A percentile compares a stretch with the other conserved stretches of the same genome.
phyloP scores from a whole-genome alignment of 176 grass and related monocot species.

The Oryza glaberrima region DNA sequence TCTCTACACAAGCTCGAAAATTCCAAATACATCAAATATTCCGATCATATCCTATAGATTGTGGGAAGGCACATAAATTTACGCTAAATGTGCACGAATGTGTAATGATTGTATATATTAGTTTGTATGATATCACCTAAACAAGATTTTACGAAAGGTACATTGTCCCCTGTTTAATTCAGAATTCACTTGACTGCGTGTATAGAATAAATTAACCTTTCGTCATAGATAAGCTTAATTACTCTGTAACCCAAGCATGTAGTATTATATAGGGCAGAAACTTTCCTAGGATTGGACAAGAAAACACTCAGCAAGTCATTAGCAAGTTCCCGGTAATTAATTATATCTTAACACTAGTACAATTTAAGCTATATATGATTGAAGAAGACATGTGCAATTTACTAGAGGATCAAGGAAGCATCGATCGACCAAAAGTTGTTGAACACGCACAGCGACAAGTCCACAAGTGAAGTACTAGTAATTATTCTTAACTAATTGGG shows the following conservation, averaged over 20 bases:
- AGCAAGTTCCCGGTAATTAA: slow-evolving; percentile 24
- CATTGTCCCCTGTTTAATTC: background rate
- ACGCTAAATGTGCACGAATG: background rate
- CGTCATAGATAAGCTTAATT: background rate
- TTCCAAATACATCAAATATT: background rate
- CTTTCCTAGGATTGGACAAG: slow-evolving; percentile 20
- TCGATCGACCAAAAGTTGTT: slow-evolving; percentile 1
- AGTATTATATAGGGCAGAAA: background rate
- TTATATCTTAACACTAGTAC: background rate
- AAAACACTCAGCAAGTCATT: slow-evolving; percentile 30
- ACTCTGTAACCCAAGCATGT: background rate
- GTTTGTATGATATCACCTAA: background rate
- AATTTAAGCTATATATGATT: slow-evolving; percentile 4
- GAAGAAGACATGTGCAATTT: slow-evolving; percentile 32
- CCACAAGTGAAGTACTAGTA: slow-evolving; percentile 17
- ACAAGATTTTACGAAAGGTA: background rate
- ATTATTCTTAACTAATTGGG: background rate
- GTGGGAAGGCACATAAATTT: background rate
- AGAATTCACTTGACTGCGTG: background rate
- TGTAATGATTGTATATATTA: background rate
- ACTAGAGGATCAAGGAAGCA: slow-evolving; percentile 24
- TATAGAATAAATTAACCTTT: background rate
- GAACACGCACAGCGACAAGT: slow-evolving; percentile 27
- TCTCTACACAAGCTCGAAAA: background rate
- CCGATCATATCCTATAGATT: too few species aligned